These are phyloP conservation scores for Ceratobasidium sp. DNA, from an alignment of 1,284 basidiomycete species.

Conservation along the genomic window DNA sequence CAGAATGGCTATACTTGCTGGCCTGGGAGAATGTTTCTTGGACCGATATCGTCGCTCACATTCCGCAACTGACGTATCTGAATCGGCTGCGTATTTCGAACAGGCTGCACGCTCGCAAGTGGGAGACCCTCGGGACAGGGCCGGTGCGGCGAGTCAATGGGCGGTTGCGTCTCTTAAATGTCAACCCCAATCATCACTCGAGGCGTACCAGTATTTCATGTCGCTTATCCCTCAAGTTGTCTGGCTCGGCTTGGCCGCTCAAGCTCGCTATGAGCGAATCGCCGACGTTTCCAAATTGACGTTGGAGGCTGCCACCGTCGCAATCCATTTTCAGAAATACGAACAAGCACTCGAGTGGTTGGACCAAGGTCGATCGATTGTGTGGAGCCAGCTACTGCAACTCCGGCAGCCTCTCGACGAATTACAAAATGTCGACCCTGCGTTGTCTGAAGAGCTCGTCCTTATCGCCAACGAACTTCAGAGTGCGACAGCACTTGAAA, in stretches of 20 bases:
- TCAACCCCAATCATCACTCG: background rate
- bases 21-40: background rate
- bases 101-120: background rate
- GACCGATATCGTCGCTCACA: background rate
- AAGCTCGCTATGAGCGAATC: background rate
- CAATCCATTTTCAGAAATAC: background rate
- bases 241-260: background rate
- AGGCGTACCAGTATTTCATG: background rate
- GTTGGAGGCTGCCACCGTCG: background rate
- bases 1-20: too few species aligned
- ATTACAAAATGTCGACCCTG: constrained; percentile 1
- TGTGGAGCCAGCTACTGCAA: background rate
- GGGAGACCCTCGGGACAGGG: background rate
- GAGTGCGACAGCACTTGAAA: background rate
- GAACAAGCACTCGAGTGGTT: constrained; percentile 43
- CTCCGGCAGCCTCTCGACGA: constrained; percentile 16
- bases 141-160: background rate
- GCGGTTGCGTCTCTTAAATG: background rate
- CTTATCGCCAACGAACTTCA: constrained; percentile 19
- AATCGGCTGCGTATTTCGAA: background rate
- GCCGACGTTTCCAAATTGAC: background rate
- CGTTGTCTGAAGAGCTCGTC: constrained; percentile 28
- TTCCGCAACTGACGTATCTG: background rate
- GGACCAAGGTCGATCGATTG: constrained; percentile 43
- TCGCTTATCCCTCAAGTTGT: background rate